Percentiles rank a stretch among this genome's conserved stretches.
These are phyloP conservation scores for Lyophyllum semitale DNA, from an alignment of 768 basidiomycete species.

Conservation along the genomic window DNA sequence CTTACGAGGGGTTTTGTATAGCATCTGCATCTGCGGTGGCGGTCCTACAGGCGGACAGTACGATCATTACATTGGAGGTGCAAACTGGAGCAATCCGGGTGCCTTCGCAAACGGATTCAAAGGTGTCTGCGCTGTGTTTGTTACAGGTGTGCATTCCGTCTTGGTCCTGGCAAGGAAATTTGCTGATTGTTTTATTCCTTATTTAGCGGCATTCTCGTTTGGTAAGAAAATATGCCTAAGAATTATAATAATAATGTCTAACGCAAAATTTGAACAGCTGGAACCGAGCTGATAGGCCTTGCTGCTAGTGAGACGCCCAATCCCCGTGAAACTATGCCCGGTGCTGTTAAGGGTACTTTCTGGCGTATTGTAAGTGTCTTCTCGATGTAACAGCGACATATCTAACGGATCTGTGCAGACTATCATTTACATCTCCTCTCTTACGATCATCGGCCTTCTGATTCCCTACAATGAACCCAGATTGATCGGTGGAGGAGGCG, in stretches of 20 bases:
- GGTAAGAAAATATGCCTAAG: conserved; percentile 19
- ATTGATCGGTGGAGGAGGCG: conserved; percentile 38
- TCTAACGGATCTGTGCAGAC: conserved; percentile 26
- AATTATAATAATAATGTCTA: background rate
- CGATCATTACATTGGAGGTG: conserved; percentile 39
- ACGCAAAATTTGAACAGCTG: conserved; percentile 27
- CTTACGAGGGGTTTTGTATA: conserved; percentile 10
- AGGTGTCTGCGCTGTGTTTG: conserved; percentile 47
- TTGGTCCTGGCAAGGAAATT: background rate
- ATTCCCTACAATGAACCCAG: conserved; percentile 38
- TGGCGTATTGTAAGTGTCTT: conserved; percentile 43
- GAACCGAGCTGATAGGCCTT: conserved; percentile 48
- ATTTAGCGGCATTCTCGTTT: conserved; percentile 41
- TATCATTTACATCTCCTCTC: conserved; percentile 44
- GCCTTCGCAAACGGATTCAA: conserved; percentile 48
- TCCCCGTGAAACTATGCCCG: conserved; percentile 43
- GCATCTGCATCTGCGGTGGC: conserved; percentile 43
- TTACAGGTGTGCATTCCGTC: conserved; percentile 31
- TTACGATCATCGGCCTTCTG: conserved; percentile 44
- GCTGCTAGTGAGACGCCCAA: conserved; percentile 49
- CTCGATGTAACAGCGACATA: background rate
- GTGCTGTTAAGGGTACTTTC: conserved; percentile 49
- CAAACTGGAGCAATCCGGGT: conserved; percentile 38
- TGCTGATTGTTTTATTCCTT: background rate
- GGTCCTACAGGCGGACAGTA: conserved; percentile 39